A percentile compares a stretch with the other conserved stretches of the same genome.
phyloP scores from a whole-genome alignment of 169 alveolate genomes.

The Plasmodium gallinaceum region DNA sequence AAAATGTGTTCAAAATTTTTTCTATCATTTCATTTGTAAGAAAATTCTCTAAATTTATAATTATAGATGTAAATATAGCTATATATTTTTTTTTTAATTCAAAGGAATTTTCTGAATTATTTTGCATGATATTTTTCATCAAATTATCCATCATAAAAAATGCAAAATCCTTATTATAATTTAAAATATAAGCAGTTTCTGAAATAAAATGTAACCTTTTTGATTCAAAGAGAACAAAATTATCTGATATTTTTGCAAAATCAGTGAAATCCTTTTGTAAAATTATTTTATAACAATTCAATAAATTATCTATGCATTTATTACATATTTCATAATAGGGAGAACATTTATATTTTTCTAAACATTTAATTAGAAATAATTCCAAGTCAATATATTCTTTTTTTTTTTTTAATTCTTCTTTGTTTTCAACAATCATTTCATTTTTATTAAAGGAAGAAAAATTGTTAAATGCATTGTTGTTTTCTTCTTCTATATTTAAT shows the following conservation, averaged over 20 bases:
- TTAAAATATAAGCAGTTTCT: slow-evolving; percentile 34
- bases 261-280: slow-evolving; percentile 21
- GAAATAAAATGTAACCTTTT: slow-evolving; percentile 55
- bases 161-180: slow-evolving; percentile 63
- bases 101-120: neutral
- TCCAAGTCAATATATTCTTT: slow-evolving; percentile 27
- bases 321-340: slow-evolving; percentile 61
- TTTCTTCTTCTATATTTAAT: neutral
- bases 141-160: slow-evolving; percentile 52
- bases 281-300: slow-evolving; percentile 30
- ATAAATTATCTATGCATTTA: slow-evolving; percentile 25
- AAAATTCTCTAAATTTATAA: slow-evolving; percentile 16
- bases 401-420: slow-evolving; percentile 12
- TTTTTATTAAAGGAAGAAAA: neutral
- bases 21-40: slow-evolving; percentile 43
- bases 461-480: neutral
- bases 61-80: slow-evolving; percentile 46
- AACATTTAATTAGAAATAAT: slow-evolving; percentile 34
- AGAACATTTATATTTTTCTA: slow-evolving; percentile 50
- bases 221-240: slow-evolving; percentile 31
- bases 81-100: slow-evolving; percentile 60
- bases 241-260: slow-evolving; percentile 8
- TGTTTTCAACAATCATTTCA: neutral
- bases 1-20: slow-evolving; percentile 31
- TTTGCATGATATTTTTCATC: slow-evolving; percentile 19